These are phyloP conservation scores for Candida sanyaensis DNA, from an alignment of 1,139 yeast species.

Conservation along the genomic window DNA sequence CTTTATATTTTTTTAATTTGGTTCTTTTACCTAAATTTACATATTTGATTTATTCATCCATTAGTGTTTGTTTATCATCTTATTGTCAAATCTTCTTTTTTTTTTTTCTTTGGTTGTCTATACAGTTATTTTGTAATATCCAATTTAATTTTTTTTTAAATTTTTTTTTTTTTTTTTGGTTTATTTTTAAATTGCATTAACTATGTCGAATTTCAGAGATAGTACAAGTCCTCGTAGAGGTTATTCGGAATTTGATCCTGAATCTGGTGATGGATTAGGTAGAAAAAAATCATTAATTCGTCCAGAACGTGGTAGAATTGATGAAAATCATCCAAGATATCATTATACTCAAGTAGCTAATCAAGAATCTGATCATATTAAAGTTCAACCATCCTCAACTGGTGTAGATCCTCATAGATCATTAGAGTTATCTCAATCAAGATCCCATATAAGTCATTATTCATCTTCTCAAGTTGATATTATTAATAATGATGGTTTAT, in stretches of 20 bases:
- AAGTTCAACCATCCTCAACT: constrained; percentile 69
- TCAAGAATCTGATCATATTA: constrained; percentile 62
- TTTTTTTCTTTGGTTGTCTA: background rate
- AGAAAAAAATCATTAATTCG: constrained; percentile 73
- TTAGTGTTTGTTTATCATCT: background rate
- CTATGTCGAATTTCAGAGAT: constrained; percentile 15
- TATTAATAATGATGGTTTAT: background rate
- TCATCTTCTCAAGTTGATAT: background rate
- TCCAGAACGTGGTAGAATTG: constrained; percentile 75
- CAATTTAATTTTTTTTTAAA: too few relatives aligned
- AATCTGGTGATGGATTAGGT: constrained; percentile 43
- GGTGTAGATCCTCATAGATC: constrained; percentile 63
- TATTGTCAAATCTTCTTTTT: background rate
- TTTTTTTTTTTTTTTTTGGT: background rate
- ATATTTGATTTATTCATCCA: too few relatives aligned
- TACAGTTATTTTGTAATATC: too few relatives aligned
- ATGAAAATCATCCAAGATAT: constrained; percentile 69
- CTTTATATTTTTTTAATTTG: too few relatives aligned
- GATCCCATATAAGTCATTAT: constrained; percentile 12
- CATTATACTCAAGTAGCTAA: constrained; percentile 83
- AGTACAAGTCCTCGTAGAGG: constrained; percentile 13
- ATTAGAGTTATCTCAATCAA: constrained; percentile 13
- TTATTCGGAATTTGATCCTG: constrained; percentile 50
- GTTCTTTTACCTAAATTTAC: too few relatives aligned
- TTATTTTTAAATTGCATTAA: background rate